Evolutionary conservation across 169 alveolate genomes (phyloP).

Genomic region (Sarcocystis neurona): DNA sequence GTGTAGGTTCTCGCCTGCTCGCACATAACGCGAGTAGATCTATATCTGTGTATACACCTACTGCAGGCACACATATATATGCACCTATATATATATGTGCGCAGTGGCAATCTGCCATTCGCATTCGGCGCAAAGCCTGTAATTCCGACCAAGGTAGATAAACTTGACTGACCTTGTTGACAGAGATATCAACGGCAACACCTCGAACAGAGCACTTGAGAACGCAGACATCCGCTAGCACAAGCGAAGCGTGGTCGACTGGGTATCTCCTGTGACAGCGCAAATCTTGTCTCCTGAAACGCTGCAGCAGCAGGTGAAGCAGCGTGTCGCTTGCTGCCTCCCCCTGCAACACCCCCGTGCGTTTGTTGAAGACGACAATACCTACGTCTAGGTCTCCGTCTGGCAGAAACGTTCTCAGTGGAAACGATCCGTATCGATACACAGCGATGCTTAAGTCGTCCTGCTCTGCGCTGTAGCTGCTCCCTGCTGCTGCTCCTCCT

Average conservation of each 20-base stretch:
- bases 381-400: slow-evolving; percentile 70
- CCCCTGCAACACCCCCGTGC: slow-evolving; percentile 56
- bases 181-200: slow-evolving; percentile 67
- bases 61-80: background rate
- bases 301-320: slow-evolving; percentile 37
- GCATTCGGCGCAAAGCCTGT: background rate
- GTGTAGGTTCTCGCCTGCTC: too few species aligned
- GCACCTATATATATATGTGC: background rate
- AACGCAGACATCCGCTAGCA: slow-evolving; percentile 65
- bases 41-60: too few species aligned
- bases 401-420: slow-evolving; percentile 65
- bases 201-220: slow-evolving; percentile 59
- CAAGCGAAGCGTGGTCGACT: slow-evolving; percentile 50
- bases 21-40: too few species aligned
- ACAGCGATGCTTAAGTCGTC: slow-evolving; percentile 62
- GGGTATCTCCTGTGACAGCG: slow-evolving; percentile 41
- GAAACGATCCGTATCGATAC: slow-evolving; percentile 66
- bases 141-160: background rate
- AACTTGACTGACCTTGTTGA: slow-evolving; percentile 57
- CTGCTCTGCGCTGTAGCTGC: slow-evolving; percentile 41
- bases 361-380: slow-evolving; percentile 41
- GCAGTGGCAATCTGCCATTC: background rate
- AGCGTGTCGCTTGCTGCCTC: slow-evolving; percentile 63
- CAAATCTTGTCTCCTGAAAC: slow-evolving; percentile 45
- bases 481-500: too few species aligned